Base-by-base conservation (phyloP, 495 filamentous ascomycete species). In the Penicillium robsamsonii region DNA sequence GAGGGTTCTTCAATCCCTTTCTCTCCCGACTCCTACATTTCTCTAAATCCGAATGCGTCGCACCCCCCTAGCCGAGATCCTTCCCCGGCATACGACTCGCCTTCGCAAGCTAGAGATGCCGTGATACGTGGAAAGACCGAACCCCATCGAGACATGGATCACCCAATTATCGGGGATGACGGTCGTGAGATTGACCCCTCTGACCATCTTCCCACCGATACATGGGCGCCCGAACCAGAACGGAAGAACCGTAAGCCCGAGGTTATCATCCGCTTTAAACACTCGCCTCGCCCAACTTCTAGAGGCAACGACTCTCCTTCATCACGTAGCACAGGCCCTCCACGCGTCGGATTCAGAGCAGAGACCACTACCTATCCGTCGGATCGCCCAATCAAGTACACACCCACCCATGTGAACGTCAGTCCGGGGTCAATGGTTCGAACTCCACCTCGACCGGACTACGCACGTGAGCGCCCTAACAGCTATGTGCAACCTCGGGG, bases 201-300 rank as follows among this genome's bases (percentile, higher is more conserved):
- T 2, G 94, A 98, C 69, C 91, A 97, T 66, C 83, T 98, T 1
- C 94, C 93, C 0, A 83, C 90, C 44, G 87, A 92, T 37, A 90
- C 86, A 4, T 97, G 92, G 89, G 94, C 94, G 0, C 94, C 94
- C 1, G 92, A 97, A 67, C 93, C 93, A 1, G 93, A 97, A 62
- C 78, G 79, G 24, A 94, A 91, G 70, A 81, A 78, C 37, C 79
- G 83, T 46, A 82, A 82, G 25, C 75, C 83, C 8, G 79, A 82
- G 41, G 75, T 82, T 2, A 76, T 80, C 15, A 71, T 82, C 37
- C 76, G 79, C 9, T 82, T 81, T 65, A 75, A 76, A 47, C 70
- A 76, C 45, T 61, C 68, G 1, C 79, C 81, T 12, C 53, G 65
- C 10, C 65, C 58, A 41, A 71, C 64, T 8, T 70, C 67, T 18